phyloP scores from a whole-genome alignment of 441 rosid genomes.

The Eutrema salsugineum region DNA sequence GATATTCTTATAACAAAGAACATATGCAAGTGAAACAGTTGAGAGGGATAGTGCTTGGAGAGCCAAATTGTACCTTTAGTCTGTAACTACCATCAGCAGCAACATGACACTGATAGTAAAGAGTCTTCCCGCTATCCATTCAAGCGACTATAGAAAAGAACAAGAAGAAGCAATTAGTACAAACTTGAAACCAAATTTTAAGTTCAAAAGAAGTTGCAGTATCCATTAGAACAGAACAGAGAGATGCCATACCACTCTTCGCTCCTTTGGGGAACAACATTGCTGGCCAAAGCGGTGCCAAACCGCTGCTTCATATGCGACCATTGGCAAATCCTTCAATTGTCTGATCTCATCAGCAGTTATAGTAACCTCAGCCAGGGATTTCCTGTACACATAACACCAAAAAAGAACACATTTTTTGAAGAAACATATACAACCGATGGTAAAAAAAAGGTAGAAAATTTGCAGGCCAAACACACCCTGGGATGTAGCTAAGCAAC shows the following conservation, averaged over 20 bases:
- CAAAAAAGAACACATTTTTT: neutral
- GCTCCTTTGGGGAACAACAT: conserved; percentile 28
- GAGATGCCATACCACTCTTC: conserved; percentile 37
- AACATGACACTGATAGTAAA: conserved; percentile 44
- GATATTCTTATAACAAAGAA: too few relatives aligned
- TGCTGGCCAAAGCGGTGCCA: conserved; percentile 39
- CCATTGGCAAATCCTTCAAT: conserved; percentile 43
- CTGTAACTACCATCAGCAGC: neutral
- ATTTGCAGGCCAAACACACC: conserved; percentile 37
- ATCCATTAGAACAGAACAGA: neutral
- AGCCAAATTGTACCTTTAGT: neutral
- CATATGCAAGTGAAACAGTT: too few relatives aligned
- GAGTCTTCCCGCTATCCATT: conserved; percentile 51
- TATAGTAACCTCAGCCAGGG: conserved; percentile 36
- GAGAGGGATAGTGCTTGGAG: neutral
- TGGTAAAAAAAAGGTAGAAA: neutral
- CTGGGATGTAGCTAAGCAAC: conserved; percentile 55
- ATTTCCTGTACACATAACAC: conserved; percentile 32
- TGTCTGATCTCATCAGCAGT: conserved; percentile 39
- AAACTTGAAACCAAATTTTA: neutral
- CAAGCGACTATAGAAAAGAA: conserved; percentile 37
- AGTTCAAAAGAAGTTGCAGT: neutral
- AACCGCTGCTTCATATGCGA: conserved; percentile 42
- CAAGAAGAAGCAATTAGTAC: neutral
- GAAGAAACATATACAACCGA: neutral